Evolutionary conservation across 1,284 basidiomycete species (phyloP).

Genomic region (Inonotus obliquus): DNA sequence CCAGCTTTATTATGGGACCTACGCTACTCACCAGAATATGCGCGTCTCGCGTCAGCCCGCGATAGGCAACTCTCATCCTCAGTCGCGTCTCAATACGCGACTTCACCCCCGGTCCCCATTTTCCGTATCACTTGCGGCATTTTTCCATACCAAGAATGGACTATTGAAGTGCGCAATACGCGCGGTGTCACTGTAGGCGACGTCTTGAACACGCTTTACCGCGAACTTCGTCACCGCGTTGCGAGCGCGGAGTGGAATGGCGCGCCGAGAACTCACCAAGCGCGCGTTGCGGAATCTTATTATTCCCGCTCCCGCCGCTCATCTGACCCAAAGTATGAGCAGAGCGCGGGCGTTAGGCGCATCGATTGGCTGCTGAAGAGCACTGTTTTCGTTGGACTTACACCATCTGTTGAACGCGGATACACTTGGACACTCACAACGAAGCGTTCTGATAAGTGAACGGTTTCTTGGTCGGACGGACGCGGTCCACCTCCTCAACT

Average conservation of each 20-base stretch:
- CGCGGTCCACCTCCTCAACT: not conserved
- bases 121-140: constrained; percentile 43
- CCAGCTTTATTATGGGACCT: constrained; percentile 43
- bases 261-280: constrained; percentile 37
- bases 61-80: constrained; percentile 27
- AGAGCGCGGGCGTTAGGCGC: constrained; percentile 38
- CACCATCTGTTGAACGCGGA: constrained; percentile 32
- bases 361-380: constrained; percentile 44
- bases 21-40: constrained; percentile 33
- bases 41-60: constrained; percentile 26
- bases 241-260: constrained; percentile 37
- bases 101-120: constrained; percentile 33
- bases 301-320: constrained; percentile 38
- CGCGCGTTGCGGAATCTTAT: constrained; percentile 36
- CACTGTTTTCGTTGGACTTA: constrained; percentile 46
- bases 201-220: constrained; percentile 40
- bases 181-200: constrained; percentile 44
- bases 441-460: constrained; percentile 16
- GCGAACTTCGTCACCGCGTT: constrained; percentile 34
- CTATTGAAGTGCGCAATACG: constrained; percentile 33
- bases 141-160: constrained; percentile 37
- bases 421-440: constrained; percentile 40
- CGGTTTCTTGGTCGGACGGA: not conserved
- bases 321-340: constrained; percentile 29
- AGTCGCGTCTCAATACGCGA: constrained; percentile 38